Evolutionary conservation across 441 rosid species (phyloP).

Genomic region (Euphorbia celastroides): DNA sequence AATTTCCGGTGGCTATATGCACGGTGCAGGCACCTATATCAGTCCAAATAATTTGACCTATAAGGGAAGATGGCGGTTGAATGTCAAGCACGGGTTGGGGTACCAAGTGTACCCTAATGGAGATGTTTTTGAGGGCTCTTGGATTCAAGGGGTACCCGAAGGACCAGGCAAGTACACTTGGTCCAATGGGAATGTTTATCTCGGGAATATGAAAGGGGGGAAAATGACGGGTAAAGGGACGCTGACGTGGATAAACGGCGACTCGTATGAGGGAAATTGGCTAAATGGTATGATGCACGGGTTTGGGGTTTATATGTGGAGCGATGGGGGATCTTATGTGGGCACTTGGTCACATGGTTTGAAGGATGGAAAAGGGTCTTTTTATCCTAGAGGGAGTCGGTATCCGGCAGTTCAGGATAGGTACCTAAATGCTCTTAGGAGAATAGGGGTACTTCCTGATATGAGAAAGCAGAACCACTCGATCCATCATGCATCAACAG

Average conservation of each 20-base stretch:
- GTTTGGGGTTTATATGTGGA: constrained; percentile 89
- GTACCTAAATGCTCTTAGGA: constrained; percentile 77
- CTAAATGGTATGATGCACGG: constrained; percentile 94
- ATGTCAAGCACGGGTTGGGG: constrained; percentile 89
- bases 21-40: constrained; percentile 69
- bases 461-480: constrained; percentile 61
- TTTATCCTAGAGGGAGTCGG: constrained; percentile 79
- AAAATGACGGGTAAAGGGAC: constrained; percentile 95
- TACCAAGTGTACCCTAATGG: constrained; percentile 69
- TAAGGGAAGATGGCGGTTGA: constrained; percentile 88
- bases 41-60: constrained; percentile 48
- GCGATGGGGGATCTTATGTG: constrained; percentile 78
- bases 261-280: constrained; percentile 92
- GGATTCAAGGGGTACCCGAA: constrained; percentile 90
- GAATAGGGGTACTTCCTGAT: constrained; percentile 84
- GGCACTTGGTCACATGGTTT: constrained; percentile 96
- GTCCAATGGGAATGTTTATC: constrained; percentile 73
- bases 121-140: constrained; percentile 85
- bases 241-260: constrained; percentile 74
- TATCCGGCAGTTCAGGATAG: constrained; percentile 65
- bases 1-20: constrained; percentile 82
- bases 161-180: constrained; percentile 97
- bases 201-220: constrained; percentile 90
- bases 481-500: constrained; percentile 58
- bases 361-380: constrained; percentile 98